These are phyloP conservation scores for Suillus weaverae DNA, from an alignment of 768 basidiomycete species.

Conservation along the genomic window DNA sequence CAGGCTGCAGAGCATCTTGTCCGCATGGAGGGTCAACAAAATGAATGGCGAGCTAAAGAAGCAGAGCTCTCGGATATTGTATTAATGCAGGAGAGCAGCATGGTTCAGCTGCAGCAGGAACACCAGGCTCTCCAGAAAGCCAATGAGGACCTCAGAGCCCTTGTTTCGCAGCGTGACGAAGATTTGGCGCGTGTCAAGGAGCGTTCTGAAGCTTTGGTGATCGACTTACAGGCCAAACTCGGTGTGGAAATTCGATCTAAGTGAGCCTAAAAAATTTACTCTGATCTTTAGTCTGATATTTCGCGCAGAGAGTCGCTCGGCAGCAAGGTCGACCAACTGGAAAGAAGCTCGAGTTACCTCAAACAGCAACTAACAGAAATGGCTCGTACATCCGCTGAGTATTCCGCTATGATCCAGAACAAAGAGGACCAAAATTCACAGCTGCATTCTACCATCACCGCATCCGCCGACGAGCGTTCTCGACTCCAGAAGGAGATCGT, in stretches of 20 bases:
- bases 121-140: conserved; percentile 63
- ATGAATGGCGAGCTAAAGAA: conserved; percentile 66
- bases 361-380: conserved; percentile 80
- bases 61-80: conserved; percentile 59
- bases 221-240: conserved; percentile 73
- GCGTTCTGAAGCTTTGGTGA: conserved; percentile 60
- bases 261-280: conserved; percentile 41
- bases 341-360: conserved; percentile 65
- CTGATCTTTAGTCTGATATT: background rate
- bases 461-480: conserved; percentile 54
- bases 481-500: conserved; percentile 56
- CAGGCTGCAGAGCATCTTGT: conserved; percentile 86
- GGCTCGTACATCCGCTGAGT: conserved; percentile 73
- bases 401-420: conserved; percentile 70
- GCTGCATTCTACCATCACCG: conserved; percentile 53
- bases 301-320: conserved; percentile 60
- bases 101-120: conserved; percentile 56
- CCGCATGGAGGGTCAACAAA: conserved; percentile 74
- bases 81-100: conserved; percentile 54
- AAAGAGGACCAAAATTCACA: conserved; percentile 71
- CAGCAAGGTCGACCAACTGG: conserved; percentile 58
- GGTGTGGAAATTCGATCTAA: conserved; percentile 59
- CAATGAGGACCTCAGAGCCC: conserved; percentile 67
- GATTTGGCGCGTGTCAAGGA: conserved; percentile 75
- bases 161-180: conserved; percentile 76